phyloP scores from a whole-genome alignment of 306 rosid genomes.

The Mucuna pruriens region DNA sequence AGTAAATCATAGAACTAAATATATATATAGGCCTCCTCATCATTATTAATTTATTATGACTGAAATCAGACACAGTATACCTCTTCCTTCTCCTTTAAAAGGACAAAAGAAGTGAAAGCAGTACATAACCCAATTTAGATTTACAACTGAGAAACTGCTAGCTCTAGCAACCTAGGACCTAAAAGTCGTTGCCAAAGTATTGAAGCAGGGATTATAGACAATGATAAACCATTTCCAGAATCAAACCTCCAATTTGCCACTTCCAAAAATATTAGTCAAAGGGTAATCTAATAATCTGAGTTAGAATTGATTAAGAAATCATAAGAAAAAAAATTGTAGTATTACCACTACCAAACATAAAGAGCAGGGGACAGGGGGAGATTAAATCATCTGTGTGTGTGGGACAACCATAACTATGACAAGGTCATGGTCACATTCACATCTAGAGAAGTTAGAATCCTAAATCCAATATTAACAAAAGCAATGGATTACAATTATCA shows the following conservation, averaged over 20 bases:
- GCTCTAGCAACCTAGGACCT: conserved; percentile 12
- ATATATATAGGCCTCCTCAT: neutral
- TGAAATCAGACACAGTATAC: neutral
- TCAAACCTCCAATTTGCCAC: neutral
- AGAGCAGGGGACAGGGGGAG: neutral
- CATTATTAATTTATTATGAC: neutral
- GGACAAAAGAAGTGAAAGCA: conserved; percentile 1
- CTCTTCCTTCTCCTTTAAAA: conserved; percentile 1
- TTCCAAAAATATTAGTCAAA: conserved; percentile 22
- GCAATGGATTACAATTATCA: conserved; percentile 20
- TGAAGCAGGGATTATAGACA: neutral
- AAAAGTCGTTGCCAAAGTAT: neutral
- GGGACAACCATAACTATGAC: neutral
- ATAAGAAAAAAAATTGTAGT: neutral
- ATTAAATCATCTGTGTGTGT: neutral
- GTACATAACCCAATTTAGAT: no score
- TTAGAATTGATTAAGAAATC: conserved; percentile 17
- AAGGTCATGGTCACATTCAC: neutral
- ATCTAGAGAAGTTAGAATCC: neutral
- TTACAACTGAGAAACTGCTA: conserved; percentile 7
- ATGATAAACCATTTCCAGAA: neutral
- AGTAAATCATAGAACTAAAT: conserved; percentile 2
- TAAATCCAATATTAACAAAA: conserved; percentile 20
- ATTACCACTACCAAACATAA: neutral
- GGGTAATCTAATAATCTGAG: neutral